Evolutionary conservation across 2,329 filamentous ascomycete species (phyloP).

Genomic region (Elsinoe arachidis): DNA sequence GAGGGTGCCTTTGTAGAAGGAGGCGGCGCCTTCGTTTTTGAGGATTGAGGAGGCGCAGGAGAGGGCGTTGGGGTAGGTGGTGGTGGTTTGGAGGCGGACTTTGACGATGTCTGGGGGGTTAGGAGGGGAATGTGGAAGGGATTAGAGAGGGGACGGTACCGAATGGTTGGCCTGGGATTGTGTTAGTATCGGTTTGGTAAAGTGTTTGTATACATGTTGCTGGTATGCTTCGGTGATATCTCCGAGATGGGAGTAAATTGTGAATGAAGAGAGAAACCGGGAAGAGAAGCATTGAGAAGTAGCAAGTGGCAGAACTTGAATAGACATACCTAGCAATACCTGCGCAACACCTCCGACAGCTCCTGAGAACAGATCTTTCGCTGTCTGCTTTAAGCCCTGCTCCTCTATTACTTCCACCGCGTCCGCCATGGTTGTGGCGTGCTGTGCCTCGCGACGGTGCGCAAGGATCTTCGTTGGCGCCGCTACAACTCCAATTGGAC

Average conservation of each 20-base stretch:
- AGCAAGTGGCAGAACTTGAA: background rate
- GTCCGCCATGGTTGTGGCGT: conserved; percentile 25
- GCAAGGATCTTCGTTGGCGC: background rate
- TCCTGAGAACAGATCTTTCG: conserved; percentile 83
- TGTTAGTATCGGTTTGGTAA: background rate
- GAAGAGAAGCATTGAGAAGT: background rate
- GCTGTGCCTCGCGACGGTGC: too few relatives aligned
- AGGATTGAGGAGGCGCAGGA: conserved; percentile 77
- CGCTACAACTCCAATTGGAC: background rate
- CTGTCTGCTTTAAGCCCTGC: conserved; percentile 35
- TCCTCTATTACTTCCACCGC: conserved; percentile 32
- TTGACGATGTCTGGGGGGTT: conserved; percentile 73
- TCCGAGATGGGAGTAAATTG: conserved; percentile 3
- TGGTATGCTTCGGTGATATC: background rate
- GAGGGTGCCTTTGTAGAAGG: conserved; percentile 97
- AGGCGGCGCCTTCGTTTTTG: conserved; percentile 74
- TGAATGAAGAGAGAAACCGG: background rate
- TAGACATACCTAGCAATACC: conserved; percentile 72
- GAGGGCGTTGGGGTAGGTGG: conserved; percentile 69
- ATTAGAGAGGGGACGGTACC: conserved; percentile 36
- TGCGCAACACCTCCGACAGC: conserved; percentile 89
- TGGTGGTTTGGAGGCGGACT: conserved; percentile 86
- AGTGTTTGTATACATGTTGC: background rate
- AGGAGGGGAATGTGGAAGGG: background rate
- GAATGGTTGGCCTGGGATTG: conserved; percentile 52